Evolutionary conservation across 1,284 basidiomycete genomes (phyloP).

Genomic region (Polyporus tsugae): DNA sequence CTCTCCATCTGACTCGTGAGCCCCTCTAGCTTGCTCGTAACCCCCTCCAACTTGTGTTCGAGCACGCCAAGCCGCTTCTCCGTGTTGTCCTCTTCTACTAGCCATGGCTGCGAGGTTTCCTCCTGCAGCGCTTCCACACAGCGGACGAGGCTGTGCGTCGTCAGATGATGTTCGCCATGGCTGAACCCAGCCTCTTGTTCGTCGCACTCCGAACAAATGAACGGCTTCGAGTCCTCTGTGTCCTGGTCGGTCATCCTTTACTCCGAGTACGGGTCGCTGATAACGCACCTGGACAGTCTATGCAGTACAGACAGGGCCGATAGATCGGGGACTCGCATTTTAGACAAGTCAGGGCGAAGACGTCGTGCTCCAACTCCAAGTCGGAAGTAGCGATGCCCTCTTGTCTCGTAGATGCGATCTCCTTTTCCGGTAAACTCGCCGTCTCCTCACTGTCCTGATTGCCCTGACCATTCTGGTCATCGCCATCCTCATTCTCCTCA

Average conservation of each 20-base stretch:
- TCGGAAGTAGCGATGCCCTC: background rate
- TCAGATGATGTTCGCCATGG: constrained; percentile 11
- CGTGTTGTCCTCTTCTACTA: background rate
- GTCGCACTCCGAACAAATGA: constrained; percentile 34
- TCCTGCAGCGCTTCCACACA: constrained; percentile 25
- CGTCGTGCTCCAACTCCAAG: constrained; percentile 14
- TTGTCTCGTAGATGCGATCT: background rate
- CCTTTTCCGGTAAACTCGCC: background rate
- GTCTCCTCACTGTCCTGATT: background rate
- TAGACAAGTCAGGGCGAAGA: constrained; percentile 19
- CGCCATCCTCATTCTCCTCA: background rate
- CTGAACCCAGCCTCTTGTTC: constrained; percentile 21
- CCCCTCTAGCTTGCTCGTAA: constrained; percentile 23
- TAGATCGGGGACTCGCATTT: constrained; percentile 25
- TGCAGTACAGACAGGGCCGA: constrained; percentile 41
- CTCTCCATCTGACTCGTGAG: background rate
- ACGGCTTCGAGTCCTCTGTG: constrained; percentile 19
- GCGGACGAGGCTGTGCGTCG: constrained; percentile 35
- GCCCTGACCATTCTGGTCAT: background rate
- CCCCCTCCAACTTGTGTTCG: constrained; percentile 31
- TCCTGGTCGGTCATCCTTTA: background rate
- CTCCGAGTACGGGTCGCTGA: background rate
- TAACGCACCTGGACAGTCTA: constrained; percentile 34
- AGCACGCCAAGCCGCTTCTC: constrained; percentile 33
- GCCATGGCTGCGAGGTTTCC: background rate